Percentiles rank a stretch among this genome's conserved stretches.
phyloP scores from a whole-genome alignment of 352 stramenopile species.

The Phytopythium aichiense region DNA sequence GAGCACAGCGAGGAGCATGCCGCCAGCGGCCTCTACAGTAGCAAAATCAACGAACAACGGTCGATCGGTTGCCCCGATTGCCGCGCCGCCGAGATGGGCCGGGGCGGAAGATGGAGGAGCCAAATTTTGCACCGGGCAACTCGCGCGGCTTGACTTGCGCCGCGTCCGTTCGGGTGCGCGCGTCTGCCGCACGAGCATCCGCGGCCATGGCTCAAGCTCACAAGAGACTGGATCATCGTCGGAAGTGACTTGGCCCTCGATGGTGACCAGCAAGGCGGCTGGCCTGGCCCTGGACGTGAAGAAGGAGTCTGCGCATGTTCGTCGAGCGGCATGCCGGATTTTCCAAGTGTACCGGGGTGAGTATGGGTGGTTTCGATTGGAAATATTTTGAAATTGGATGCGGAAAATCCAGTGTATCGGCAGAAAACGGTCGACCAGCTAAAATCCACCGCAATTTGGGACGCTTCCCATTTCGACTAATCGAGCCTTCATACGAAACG shows the following conservation, averaged over 20 bases:
- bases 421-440: conserved; percentile 2
- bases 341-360: neutral
- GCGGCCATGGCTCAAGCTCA: neutral
- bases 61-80: conserved; percentile 1
- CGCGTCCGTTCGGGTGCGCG: neutral
- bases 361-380: neutral
- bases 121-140: neutral
- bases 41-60: neutral
- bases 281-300: too few species aligned
- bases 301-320: too few species aligned
- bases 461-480: neutral
- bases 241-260: too few species aligned
- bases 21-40: neutral
- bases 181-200: neutral
- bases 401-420: conserved; percentile 5
- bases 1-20: neutral
- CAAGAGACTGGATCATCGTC: too few species aligned
- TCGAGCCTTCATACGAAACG: neutral
- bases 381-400: conserved; percentile 1
- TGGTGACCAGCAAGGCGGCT: too few species aligned
- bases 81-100: neutral
- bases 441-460: conserved; percentile 6
- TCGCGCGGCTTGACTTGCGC: conserved; percentile 1
- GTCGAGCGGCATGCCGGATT: conserved; percentile 1
- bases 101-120: neutral